Percentiles rank a stretch among this genome's conserved stretches.
Conservation (phyloP, 2,329 filamentous ascomycete species). For the Dactylellina cionopaga region DNA sequence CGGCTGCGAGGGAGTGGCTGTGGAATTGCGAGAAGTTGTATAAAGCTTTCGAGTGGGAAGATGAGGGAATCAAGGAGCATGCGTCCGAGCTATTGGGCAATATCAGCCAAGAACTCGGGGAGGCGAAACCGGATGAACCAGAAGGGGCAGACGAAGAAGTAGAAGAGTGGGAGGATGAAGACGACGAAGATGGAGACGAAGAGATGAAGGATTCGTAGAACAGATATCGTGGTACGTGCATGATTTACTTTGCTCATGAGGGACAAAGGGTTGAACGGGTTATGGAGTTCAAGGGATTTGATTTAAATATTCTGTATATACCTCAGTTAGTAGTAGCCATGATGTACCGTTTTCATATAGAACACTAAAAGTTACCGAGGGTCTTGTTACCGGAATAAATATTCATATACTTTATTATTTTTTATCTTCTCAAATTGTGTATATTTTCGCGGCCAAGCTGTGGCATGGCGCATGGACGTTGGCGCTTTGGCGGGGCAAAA, state of each 20-base stretch:
- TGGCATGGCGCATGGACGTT: too few relatives aligned
- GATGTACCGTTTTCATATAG: too few relatives aligned
- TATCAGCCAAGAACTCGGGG: constrained; percentile 73
- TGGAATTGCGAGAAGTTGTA: constrained; percentile 69
- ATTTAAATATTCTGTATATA: not conserved
- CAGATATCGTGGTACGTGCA: not conserved
- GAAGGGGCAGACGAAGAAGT: constrained; percentile 68
- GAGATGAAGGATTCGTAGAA: constrained; percentile 61
- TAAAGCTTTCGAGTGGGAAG: constrained; percentile 81
- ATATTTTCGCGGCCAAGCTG: not conserved
- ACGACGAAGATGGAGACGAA: constrained; percentile 61
- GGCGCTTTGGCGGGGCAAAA: constrained; percentile 50
- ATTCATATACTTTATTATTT: too few relatives aligned
- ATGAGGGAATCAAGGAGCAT: constrained; percentile 79
- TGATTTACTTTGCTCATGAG: too few relatives aligned
- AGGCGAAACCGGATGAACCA: constrained; percentile 67
- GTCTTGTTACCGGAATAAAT: too few relatives aligned
- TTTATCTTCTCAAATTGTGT: too few relatives aligned
- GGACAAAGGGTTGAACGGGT: not conserved
- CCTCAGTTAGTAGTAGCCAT: too few relatives aligned
- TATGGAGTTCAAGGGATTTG: not conserved
- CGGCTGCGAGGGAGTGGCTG: constrained; percentile 57
- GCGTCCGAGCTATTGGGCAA: constrained; percentile 74
- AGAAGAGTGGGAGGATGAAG: constrained; percentile 65
- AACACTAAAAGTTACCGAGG: not conserved